These are phyloP conservation scores for Aureobasidium namibiae DNA, from an alignment of 2,329 filamentous ascomycete genomes.

Conservation along the genomic window DNA sequence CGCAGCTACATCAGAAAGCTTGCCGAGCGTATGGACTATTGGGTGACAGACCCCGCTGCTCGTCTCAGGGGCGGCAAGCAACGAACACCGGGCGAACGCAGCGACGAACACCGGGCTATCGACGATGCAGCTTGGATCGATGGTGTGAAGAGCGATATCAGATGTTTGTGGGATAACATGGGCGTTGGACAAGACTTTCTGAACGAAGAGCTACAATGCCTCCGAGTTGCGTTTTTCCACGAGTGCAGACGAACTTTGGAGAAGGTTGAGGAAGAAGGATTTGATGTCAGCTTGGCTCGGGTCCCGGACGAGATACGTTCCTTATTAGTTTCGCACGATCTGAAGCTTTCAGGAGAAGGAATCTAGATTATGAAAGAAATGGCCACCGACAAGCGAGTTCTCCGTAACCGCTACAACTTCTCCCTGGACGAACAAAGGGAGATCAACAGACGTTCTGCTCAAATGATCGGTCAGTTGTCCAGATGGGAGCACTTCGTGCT, in stretches of 20 bases:
- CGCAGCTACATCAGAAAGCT: neutral
- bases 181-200: neutral
- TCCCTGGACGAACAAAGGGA: neutral
- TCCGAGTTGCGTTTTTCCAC: neutral
- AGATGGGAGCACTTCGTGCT: neutral
- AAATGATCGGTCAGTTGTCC: neutral
- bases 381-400: neutral
- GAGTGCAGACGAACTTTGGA: neutral
- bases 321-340: neutral
- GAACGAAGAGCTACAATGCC: neutral
- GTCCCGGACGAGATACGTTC: neutral
- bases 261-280: neutral
- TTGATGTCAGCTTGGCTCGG: neutral
- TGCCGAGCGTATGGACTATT: neutral
- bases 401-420: neutral
- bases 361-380: neutral
- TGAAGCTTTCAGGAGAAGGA: neutral
- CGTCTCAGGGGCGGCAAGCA: neutral
- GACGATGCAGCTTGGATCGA: neutral
- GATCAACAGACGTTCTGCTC: neutral
- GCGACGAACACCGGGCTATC: neutral
- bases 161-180: neutral
- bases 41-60: neutral
- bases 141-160: neutral
- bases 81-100: neutral